Conservation (phyloP, 2,329 filamentous ascomycete species). For the Epichloe baconii region DNA sequence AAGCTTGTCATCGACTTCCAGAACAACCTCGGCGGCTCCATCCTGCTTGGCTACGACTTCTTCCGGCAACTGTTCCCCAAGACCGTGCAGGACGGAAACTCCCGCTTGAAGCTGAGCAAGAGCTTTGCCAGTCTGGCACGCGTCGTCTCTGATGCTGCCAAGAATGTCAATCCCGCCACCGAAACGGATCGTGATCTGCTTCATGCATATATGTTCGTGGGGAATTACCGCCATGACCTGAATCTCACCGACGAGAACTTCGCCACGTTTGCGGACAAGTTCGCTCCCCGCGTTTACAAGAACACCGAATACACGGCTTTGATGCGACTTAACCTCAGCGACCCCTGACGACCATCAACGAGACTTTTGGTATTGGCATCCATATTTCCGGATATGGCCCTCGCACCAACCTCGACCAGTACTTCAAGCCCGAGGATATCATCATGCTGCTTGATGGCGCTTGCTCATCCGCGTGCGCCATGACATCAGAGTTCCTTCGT, state of each 20-base stretch:
- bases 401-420: slow-evolving; percentile 25
- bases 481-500: slow-evolving; percentile 42
- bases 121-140: slow-evolving; percentile 32
- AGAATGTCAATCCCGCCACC: slow-evolving; percentile 32
- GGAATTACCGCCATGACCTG: slow-evolving; percentile 38
- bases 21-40: slow-evolving; percentile 42
- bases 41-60: slow-evolving; percentile 48
- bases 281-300: slow-evolving; percentile 25
- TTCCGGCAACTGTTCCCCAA: slow-evolving; percentile 41
- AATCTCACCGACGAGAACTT: slow-evolving; percentile 35
- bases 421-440: slow-evolving; percentile 45
- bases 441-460: slow-evolving; percentile 46
- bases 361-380: slow-evolving; percentile 10
- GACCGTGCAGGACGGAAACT: slow-evolving; percentile 24
- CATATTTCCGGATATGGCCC: slow-evolving; percentile 33
- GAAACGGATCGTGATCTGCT: slow-evolving; percentile 21
- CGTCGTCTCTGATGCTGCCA: slow-evolving; percentile 29
- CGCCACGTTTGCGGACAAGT: slow-evolving; percentile 32
- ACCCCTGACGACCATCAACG: slow-evolving; percentile 28
- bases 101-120: slow-evolving; percentile 25
- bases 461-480: slow-evolving; percentile 45
- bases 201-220: slow-evolving; percentile 34
- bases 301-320: slow-evolving; percentile 41
- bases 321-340: slow-evolving; percentile 37
- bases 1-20: slow-evolving; percentile 37